Percentiles rank a stretch among this genome's conserved stretches.
phyloP scores from a whole-genome alignment of 2,329 filamentous ascomycete genomes.

The Coniochaeta sp. region DNA sequence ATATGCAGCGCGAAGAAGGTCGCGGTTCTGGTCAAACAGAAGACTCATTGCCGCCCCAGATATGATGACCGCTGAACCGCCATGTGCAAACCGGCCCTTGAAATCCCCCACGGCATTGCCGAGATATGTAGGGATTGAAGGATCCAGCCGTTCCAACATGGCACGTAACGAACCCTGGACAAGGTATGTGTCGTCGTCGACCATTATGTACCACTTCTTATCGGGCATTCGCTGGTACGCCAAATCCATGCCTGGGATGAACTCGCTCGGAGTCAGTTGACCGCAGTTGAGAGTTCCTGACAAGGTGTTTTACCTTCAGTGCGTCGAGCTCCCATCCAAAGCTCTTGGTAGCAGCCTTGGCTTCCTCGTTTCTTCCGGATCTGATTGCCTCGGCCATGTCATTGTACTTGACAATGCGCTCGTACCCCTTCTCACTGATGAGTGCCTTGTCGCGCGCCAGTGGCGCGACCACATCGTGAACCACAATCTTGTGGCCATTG shows the following conservation, averaged over 20 bases:
- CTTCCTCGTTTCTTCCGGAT: slow-evolving; percentile 27
- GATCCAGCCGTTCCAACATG: slow-evolving; percentile 39
- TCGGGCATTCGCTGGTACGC: slow-evolving; percentile 37
- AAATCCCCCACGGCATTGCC: slow-evolving; percentile 49
- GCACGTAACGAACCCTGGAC: slow-evolving; percentile 36
- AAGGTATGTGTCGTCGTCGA: slow-evolving; percentile 49
- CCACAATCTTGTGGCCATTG: slow-evolving; percentile 17
- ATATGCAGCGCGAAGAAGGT: slow-evolving; percentile 35
- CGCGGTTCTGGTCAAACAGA: slow-evolving; percentile 31
- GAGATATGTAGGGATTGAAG: slow-evolving; percentile 36
- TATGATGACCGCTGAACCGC: slow-evolving; percentile 43
- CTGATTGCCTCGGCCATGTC: slow-evolving; percentile 28
- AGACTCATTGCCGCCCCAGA: slow-evolving; percentile 39
- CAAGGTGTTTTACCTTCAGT: slow-evolving; percentile 29
- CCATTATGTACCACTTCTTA: slow-evolving; percentile 50
- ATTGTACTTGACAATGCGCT: slow-evolving; percentile 30
- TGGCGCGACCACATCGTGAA: slow-evolving; percentile 31
- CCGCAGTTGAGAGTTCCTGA: neutral
- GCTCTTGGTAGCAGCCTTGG: slow-evolving; percentile 25
- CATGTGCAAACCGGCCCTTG: slow-evolving; percentile 45
- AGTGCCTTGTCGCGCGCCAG: slow-evolving; percentile 20
- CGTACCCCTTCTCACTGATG: slow-evolving; percentile 21
- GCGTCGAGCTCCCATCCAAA: slow-evolving; percentile 40
- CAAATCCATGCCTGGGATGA: slow-evolving; percentile 44
- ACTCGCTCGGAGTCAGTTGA: slow-evolving; percentile 23